phyloP scores from a whole-genome alignment of 345 rosid genomes.

The Acer saccharum region DNA sequence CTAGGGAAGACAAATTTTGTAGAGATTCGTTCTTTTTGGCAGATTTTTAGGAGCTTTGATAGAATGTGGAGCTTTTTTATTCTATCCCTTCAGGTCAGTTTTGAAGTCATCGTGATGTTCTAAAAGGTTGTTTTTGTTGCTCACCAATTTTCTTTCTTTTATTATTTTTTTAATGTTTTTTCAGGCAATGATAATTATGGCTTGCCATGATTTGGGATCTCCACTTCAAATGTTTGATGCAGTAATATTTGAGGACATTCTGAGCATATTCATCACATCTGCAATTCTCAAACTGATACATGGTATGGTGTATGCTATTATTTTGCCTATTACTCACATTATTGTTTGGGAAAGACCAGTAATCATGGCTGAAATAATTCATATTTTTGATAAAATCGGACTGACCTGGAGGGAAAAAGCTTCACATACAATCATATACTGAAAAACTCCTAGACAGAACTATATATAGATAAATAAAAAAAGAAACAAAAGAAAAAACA shows the following conservation, averaged over 20 bases:
- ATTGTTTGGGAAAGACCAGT: not conserved
- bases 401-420: too few species aligned
- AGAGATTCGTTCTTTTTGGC: slow-evolving; percentile 96
- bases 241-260: slow-evolving; percentile 73
- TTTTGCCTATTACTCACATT: not conserved
- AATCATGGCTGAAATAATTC: not conserved
- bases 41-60: slow-evolving; percentile 93
- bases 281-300: slow-evolving; percentile 72
- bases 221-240: slow-evolving; percentile 80
- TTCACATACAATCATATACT: too few species aligned
- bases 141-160: slow-evolving; percentile 1
- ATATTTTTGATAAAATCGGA: too few species aligned
- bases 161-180: slow-evolving; percentile 12
- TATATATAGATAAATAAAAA: too few species aligned
- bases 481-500: too few species aligned
- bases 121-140: not conserved
- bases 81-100: slow-evolving; percentile 83
- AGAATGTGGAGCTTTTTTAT: slow-evolving; percentile 97
- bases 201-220: slow-evolving; percentile 89
- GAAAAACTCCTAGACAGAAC: too few species aligned
- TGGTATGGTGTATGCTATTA: slow-evolving; percentile 42
- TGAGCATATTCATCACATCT: slow-evolving; percentile 93
- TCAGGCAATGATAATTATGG: slow-evolving; percentile 95
- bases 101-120: not conserved
- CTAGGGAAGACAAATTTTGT: slow-evolving; percentile 90